These are phyloP conservation scores for Lactarius akahatsu DNA, from an alignment of 768 basidiomycete species.

Conservation along the genomic window DNA sequence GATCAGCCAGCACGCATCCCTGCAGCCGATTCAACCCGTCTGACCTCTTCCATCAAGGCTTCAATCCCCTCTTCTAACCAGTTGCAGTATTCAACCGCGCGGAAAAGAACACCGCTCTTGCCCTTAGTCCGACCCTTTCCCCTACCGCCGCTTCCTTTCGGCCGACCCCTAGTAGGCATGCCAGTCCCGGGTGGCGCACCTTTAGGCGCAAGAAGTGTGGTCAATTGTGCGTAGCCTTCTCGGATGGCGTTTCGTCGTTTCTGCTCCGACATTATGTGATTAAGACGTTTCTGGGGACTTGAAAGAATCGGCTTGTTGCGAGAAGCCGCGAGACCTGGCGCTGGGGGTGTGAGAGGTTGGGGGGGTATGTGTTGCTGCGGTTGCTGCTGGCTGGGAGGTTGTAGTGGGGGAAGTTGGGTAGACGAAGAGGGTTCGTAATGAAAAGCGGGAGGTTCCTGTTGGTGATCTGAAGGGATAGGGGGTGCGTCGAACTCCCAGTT, in stretches of 20 bases:
- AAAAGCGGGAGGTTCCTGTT: slow-evolving; percentile 15
- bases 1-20: slow-evolving; percentile 43
- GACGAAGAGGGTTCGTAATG: slow-evolving; percentile 25
- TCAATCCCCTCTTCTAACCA: slow-evolving; percentile 86
- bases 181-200: slow-evolving; percentile 63
- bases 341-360: slow-evolving; percentile 11
- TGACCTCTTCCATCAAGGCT: slow-evolving; percentile 66
- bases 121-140: slow-evolving; percentile 69
- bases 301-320: slow-evolving; percentile 68
- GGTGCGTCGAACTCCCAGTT: slow-evolving; percentile 55
- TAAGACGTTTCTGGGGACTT: slow-evolving; percentile 82
- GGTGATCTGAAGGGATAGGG: slow-evolving; percentile 9
- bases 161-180: slow-evolving; percentile 75
- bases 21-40: slow-evolving; percentile 64
- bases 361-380: slow-evolving; percentile 19
- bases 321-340: slow-evolving; percentile 31
- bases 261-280: slow-evolving; percentile 95
- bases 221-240: slow-evolving; percentile 85
- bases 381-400: slow-evolving; percentile 5
- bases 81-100: slow-evolving; percentile 79
- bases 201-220: slow-evolving; percentile 76
- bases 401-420: slow-evolving; percentile 6
- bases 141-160: slow-evolving; percentile 68
- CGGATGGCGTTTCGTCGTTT: slow-evolving; percentile 90
- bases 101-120: slow-evolving; percentile 86